These are phyloP conservation scores for Citrus trifoliata DNA, from an alignment of 345 rosid genomes.

Conservation along the genomic window DNA sequence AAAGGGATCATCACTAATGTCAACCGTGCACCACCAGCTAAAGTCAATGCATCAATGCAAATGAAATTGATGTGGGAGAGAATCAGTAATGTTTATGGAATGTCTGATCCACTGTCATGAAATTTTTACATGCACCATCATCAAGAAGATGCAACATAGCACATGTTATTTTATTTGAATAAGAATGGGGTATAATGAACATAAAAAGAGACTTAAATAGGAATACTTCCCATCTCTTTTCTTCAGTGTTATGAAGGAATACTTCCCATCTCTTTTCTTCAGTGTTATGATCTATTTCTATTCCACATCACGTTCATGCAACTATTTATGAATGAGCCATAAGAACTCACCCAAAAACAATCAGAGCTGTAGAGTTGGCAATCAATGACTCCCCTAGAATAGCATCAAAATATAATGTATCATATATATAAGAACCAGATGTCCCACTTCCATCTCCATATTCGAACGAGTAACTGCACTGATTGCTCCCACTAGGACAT, in stretches of 20 bases:
- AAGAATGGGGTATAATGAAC: not conserved
- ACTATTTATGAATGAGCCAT: not conserved
- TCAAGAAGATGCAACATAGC: not conserved
- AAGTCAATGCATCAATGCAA: not conserved
- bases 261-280: not conserved
- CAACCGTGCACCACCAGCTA: not conserved
- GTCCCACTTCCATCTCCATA: conserved; percentile 99
- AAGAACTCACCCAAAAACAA: conserved; percentile 77
- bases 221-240: not conserved
- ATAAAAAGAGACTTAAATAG: not conserved
- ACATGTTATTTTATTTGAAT: not conserved
- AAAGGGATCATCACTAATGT: not conserved
- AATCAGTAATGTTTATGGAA: not conserved
- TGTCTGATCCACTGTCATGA: not conserved
- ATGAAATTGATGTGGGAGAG: not conserved
- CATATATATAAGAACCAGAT: conserved; percentile 77
- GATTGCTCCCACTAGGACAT: conserved; percentile 61
- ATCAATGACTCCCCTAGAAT: conserved; percentile 58
- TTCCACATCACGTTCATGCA: not conserved
- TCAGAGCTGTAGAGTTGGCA: conserved; percentile 78
- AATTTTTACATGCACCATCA: not conserved
- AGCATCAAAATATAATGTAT: conserved; percentile 64
- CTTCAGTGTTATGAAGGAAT: not conserved
- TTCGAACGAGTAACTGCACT: conserved; percentile 77
- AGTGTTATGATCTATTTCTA: not conserved